Evolutionary conservation across 192 early-diverging fungal genomes (phyloP), one percentile per base, ranked within the genome.

Genomic region (Entophlyctis luteolus): DNA sequence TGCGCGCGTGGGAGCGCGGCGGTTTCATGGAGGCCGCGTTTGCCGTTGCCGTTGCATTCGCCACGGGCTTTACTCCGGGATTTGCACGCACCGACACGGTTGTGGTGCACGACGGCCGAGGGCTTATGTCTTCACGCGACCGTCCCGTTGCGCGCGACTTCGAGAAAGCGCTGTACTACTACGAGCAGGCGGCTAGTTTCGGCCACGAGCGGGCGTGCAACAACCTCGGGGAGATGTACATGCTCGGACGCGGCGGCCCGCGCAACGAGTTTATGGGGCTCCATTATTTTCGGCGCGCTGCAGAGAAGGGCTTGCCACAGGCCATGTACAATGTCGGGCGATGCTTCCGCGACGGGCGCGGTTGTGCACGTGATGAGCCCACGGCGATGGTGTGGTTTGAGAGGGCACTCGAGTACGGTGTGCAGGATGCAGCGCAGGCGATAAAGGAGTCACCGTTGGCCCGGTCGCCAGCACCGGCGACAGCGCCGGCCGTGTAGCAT

Each of bases 21-120:
- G n/a, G 42, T 28, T 58, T 45, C 34, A 46, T 46, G 10, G 67
- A 68, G 18, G 67, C 67, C 27, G 67, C 67, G 34, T 68, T 67
- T 56, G 65, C 65, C 5, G 23, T 27, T 2, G 65, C 50, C 16
- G 35, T 67, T 1, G 49, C 50, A 25, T 55, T 38, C 46, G 49
- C 65, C 1, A 55, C 65, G 27, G 65, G 65, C 23, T 67, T 45
- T 46, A 58, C 65, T 6, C 65, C 65, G 5, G 65, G 65, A 12
- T 53, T 38, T 33, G 49, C 39, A 16, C 39, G 55, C 0, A 49
- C 65, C n/a, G 54, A 29, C 28, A 22, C 23, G 14, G 47, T 42
- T 42, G 14, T 31, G 4, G n/a, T n/a, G 10, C 0, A 42, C 0
- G 33, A 6, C 5, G 57, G 25, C 4, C 14, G 6, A 25, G 57